These are phyloP conservation scores for Cylindrotheca fusiformis DNA, from an alignment of 108 stramenopile genomes.

Conservation along the genomic window DNA sequence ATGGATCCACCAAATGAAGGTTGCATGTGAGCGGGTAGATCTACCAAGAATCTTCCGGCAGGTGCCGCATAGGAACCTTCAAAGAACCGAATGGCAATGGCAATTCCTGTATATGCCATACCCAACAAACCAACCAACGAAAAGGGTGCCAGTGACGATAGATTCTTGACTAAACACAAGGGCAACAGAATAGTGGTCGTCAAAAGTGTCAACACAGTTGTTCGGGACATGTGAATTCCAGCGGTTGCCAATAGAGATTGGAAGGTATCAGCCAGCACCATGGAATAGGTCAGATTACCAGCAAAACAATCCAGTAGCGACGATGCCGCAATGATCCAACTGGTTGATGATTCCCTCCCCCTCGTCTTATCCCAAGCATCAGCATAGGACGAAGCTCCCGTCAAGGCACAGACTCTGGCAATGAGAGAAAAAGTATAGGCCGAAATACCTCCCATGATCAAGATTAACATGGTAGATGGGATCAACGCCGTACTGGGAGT, in stretches of 20 bases:
- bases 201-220: slow-evolving; percentile 39
- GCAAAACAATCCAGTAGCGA: slow-evolving; percentile 71
- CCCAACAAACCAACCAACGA: slow-evolving; percentile 76
- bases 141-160: slow-evolving; percentile 77
- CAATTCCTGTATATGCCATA: slow-evolving; percentile 72
- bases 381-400: slow-evolving; percentile 17
- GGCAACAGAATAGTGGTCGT: slow-evolving; percentile 75
- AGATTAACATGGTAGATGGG: slow-evolving; percentile 63
- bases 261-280: slow-evolving; percentile 87
- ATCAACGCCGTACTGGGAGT: slow-evolving; percentile 67
- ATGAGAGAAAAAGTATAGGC: slow-evolving; percentile 88
- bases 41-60: slow-evolving; percentile 10
- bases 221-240: slow-evolving; percentile 2
- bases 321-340: slow-evolving; percentile 72
- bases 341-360: slow-evolving; percentile 33
- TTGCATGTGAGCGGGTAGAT: slow-evolving; percentile 10
- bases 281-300: slow-evolving; percentile 78
- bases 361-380: slow-evolving; percentile 37
- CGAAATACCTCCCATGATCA: slow-evolving; percentile 67
- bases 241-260: slow-evolving; percentile 33
- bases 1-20: slow-evolving; percentile 20
- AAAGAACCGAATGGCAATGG: slow-evolving; percentile 67
- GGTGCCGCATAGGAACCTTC: slow-evolving; percentile 57
- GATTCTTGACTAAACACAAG: slow-evolving; percentile 80
- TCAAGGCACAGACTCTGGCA: slow-evolving; percentile 68